These are phyloP conservation scores for Botrytis deweyae DNA, from an alignment of 2,329 filamentous ascomycete genomes.

Conservation along the genomic window DNA sequence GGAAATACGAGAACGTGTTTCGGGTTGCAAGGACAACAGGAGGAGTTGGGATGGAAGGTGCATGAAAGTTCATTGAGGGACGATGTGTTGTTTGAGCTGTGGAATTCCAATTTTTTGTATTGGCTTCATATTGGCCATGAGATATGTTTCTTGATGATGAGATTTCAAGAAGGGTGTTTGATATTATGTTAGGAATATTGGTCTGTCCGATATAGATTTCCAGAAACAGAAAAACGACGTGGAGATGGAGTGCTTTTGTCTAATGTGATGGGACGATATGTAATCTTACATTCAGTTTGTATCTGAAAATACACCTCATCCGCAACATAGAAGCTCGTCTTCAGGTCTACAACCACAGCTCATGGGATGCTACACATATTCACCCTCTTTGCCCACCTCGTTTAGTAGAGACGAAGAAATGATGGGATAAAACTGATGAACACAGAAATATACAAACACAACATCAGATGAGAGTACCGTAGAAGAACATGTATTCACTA, in stretches of 20 bases:
- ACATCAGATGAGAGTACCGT: not conserved
- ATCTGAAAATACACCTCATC: not conserved
- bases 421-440: not conserved
- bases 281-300: not conserved
- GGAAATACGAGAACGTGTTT: not conserved
- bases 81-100: not conserved
- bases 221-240: not conserved
- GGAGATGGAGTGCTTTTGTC: not conserved
- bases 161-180: not conserved
- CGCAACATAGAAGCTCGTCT: not conserved
- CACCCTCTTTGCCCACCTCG: not conserved
- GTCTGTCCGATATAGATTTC: not conserved
- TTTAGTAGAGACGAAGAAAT: not conserved
- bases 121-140: not conserved
- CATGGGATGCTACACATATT: not conserved
- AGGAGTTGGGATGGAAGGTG: not conserved
- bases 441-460: not conserved
- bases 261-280: not conserved
- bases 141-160: not conserved
- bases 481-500: not conserved
- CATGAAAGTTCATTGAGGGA: no score
- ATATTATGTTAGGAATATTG: not conserved
- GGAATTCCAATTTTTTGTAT: not conserved
- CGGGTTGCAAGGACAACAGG: not conserved
- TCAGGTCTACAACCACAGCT: not conserved